Evolutionary conservation across 495 filamentous ascomycete genomes (phyloP).

Genomic region (Penicillium silybi): DNA sequence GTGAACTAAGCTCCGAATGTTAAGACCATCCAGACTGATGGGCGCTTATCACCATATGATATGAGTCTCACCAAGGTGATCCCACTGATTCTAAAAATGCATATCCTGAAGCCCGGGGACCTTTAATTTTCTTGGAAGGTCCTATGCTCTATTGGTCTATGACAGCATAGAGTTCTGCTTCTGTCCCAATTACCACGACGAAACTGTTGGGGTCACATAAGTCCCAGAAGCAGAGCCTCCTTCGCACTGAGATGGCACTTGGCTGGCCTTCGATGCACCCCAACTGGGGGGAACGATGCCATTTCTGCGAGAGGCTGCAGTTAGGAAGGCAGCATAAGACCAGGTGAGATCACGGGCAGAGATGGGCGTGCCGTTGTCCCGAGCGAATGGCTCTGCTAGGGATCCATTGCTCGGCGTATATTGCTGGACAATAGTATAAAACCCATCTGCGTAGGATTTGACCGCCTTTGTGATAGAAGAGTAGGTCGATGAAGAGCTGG

Average conservation of each 20-base stretch:
- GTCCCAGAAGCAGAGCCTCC: conserved; percentile 10
- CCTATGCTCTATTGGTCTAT: too few relatives aligned
- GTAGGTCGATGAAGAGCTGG: conserved; percentile 33
- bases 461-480: conserved; percentile 39
- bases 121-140: too few relatives aligned
- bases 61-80: too few relatives aligned
- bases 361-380: conserved; percentile 45
- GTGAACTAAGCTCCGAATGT: too few relatives aligned
- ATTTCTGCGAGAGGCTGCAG: conserved; percentile 9
- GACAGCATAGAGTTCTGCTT: too few relatives aligned
- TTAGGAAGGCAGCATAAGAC: conserved; percentile 37
- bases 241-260: conserved; percentile 10
- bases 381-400: conserved; percentile 59
- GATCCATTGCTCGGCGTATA: conserved; percentile 51
- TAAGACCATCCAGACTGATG: too few relatives aligned
- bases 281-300: conserved; percentile 12
- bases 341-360: conserved; percentile 62
- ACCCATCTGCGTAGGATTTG: conserved; percentile 48
- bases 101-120: too few relatives aligned
- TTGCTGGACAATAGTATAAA: conserved; percentile 41
- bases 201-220: conserved; percentile 9
- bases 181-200: conserved; percentile 9
- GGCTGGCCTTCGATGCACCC: conserved; percentile 9
- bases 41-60: too few relatives aligned
- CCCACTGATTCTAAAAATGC: too few relatives aligned